phyloP scores from a whole-genome alignment of 768 basidiomycete genomes.

The Suillus spraguei region DNA sequence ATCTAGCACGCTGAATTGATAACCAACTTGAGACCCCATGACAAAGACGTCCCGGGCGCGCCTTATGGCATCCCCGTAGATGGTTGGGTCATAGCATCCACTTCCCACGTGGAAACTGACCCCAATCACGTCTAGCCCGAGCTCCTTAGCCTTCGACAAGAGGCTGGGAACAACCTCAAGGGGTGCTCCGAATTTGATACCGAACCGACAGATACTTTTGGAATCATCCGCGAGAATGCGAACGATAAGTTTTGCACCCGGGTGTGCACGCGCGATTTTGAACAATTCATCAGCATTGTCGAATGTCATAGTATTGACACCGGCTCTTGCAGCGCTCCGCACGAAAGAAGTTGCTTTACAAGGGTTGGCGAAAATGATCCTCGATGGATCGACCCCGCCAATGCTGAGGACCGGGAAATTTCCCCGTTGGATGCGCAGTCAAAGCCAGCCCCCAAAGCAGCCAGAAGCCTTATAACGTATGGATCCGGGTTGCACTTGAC shows the following conservation, averaged over 20 bases:
- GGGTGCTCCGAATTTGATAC: conserved; percentile 96
- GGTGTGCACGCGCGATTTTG: conserved; percentile 86
- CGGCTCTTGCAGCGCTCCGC: conserved; percentile 74
- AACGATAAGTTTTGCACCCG: conserved; percentile 82
- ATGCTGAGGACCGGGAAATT: conserved; percentile 77
- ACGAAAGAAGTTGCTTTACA: conserved; percentile 97
- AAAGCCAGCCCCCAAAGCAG: conserved; percentile 89
- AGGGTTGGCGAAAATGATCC: conserved; percentile 97
- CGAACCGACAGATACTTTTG: conserved; percentile 90
- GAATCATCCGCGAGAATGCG: conserved; percentile 99
- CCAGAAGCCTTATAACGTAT: conserved; percentile 87
- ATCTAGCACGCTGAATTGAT: conserved; percentile 82
- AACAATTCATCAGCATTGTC: conserved; percentile 96
- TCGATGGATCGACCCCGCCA: conserved; percentile 72
- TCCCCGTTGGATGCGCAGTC: conserved; percentile 97
- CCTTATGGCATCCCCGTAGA: conserved; percentile 87
- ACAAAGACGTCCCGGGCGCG: conserved; percentile 85
- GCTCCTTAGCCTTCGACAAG: conserved; percentile 74
- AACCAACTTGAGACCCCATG: conserved; percentile 82
- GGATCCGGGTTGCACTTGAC: conserved; percentile 99
- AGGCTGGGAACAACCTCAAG: conserved; percentile 78
- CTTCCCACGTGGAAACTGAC: conserved; percentile 98
- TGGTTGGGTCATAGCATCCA: conserved; percentile 91
- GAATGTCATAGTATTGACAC: conserved; percentile 96
- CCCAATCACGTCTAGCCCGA: conserved; percentile 85